Conservation (phyloP, 768 basidiomycete species). For the Kwoniella shandongensis region DNA sequence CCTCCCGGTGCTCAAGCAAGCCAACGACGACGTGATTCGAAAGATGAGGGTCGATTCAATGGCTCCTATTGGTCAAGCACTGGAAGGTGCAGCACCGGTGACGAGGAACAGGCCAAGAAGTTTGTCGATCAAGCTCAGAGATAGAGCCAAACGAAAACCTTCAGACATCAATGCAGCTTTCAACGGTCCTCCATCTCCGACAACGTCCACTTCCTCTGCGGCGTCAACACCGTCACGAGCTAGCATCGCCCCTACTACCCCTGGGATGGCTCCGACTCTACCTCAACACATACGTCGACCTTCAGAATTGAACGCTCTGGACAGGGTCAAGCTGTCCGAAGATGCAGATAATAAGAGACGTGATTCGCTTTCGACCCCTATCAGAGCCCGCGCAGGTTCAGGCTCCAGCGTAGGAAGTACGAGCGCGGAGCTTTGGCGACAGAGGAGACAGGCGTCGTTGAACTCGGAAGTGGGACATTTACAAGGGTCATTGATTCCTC, state of each 20-base stretch:
- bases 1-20: slow-evolving; percentile 89
- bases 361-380: slow-evolving; percentile 66
- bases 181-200: slow-evolving; percentile 79
- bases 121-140: slow-evolving; percentile 61
- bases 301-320: slow-evolving; percentile 80
- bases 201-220: slow-evolving; percentile 86
- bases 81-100: slow-evolving; percentile 30
- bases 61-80: slow-evolving; percentile 70
- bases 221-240: slow-evolving; percentile 83
- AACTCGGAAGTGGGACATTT: slow-evolving; percentile 6
- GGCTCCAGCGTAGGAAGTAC: slow-evolving; percentile 40
- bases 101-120: slow-evolving; percentile 65
- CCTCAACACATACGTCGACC: slow-evolving; percentile 65
- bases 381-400: slow-evolving; percentile 38
- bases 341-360: slow-evolving; percentile 64
- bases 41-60: slow-evolving; percentile 91
- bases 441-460: slow-evolving; percentile 30
- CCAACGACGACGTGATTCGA: slow-evolving; percentile 95
- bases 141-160: slow-evolving; percentile 24
- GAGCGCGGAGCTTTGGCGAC: slow-evolving; percentile 42
- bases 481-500: slow-evolving; percentile 9
- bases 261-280: slow-evolving; percentile 55
- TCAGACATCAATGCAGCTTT: slow-evolving; percentile 22
- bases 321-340: slow-evolving; percentile 81
- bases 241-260: slow-evolving; percentile 67